Conservation (phyloP, 768 basidiomycete genomes). For the Collybia sordida region DNA sequence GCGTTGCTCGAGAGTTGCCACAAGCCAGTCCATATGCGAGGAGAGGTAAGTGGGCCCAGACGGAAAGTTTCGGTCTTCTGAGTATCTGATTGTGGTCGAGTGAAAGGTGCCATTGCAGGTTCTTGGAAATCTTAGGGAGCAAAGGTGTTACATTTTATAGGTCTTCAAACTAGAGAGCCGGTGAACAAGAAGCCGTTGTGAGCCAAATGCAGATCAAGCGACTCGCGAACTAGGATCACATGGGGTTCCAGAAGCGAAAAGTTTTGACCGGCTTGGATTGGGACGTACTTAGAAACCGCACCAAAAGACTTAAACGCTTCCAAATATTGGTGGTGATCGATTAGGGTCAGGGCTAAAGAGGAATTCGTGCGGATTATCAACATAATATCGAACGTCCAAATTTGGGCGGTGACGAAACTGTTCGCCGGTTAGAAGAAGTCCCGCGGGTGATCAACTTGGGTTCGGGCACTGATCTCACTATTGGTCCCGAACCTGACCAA, state of each 20-base stretch:
- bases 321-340: too few species aligned
- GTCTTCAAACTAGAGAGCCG: too few species aligned
- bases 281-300: neutral
- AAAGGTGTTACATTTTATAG: neutral
- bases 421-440: conserved; percentile 18
- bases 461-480: conserved; percentile 16
- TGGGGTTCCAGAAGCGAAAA: too few species aligned
- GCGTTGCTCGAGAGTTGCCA: conserved; percentile 88
- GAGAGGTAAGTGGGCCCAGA: conserved; percentile 56
- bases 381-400: neutral
- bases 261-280: too few species aligned
- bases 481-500: neutral
- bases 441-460: conserved; percentile 16
- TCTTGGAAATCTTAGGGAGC: neutral
- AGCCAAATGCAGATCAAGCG: too few species aligned
- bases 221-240: too few species aligned
- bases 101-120: conserved; percentile 19
- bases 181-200: too few species aligned
- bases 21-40: conserved; percentile 74
- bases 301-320: too few species aligned
- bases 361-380: too few species aligned
- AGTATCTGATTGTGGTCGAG: conserved; percentile 5
- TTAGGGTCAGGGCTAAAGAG: too few species aligned
- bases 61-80: conserved; percentile 41
- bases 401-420: conserved; percentile 24